Base-by-base conservation (phyloP, 306 rosid species). In the Fagus sylvatica region DNA sequence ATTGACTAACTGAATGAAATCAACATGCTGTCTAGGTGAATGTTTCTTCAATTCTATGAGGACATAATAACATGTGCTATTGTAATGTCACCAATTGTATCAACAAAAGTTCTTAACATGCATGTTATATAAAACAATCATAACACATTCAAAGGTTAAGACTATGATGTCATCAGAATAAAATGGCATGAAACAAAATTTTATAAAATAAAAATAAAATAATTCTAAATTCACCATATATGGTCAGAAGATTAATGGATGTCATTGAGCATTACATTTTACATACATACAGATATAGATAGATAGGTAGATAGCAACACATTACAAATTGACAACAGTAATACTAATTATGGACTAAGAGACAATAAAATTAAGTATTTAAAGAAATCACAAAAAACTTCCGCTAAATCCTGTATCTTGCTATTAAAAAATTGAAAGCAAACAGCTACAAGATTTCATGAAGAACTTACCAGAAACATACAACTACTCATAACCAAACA, bases 401-500 rank as follows among this genome's bases (percentile, higher is more conserved):
- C 71, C 17, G 71, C 33, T 37, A 79, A 41, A 59, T 46, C 71
- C 69, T 34, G 81, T 74, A 6, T 53, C 59, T 49, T 71, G 66
- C 17, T 19, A 59, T 61, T 69, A 61, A 61, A 15, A 60, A 61
- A 69, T 55, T 17, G 42, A 66, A 11, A 30, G 65, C 73, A 78
- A 7, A 42, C 42, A 33, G 15, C 66, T 66, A 62, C 75, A 30
- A 34, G 11, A 75, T 51, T 43, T 71, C 39, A 74, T 49, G 48
- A 49, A 66, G 48, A 36, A 74, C 10, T 68, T 72, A 74, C 66
- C 69, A 30, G 51, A 70, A 69, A 54, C 60, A 59, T 41, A 56
- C 34, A 46, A 72, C 75, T 46, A 65, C 71, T 56, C 53, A 80
- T 11, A 75, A 66, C 69, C 53, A 53, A 40, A 71, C 61, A 72